Conservation (phyloP, 2,329 filamentous ascomycete species). For the Fusarium incarnatum region DNA sequence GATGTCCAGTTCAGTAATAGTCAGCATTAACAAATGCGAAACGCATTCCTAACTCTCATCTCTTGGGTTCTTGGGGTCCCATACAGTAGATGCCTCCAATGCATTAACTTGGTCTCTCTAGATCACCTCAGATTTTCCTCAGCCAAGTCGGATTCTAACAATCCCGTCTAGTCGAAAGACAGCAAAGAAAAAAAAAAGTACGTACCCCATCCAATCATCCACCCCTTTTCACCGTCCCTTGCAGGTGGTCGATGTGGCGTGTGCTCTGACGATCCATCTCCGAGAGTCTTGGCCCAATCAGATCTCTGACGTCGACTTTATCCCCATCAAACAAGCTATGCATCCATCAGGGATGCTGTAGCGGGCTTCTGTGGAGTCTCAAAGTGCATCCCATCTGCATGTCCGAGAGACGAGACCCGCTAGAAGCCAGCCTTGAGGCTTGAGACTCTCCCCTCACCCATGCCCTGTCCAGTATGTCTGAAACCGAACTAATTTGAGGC, state of each 20-base stretch:
- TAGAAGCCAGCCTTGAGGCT: constrained; percentile 16
- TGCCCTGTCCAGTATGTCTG: constrained; percentile 36
- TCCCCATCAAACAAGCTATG: constrained; percentile 46
- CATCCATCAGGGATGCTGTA: constrained; percentile 18
- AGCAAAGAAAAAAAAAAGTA: not conserved
- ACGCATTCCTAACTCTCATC: constrained; percentile 33
- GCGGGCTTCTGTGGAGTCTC: constrained; percentile 22
- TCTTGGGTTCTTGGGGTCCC: not conserved
- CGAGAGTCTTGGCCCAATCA: constrained; percentile 19
- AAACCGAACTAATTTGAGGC: constrained; percentile 44
- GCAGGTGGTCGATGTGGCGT: constrained; percentile 30
- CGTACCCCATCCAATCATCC: constrained; percentile 6
- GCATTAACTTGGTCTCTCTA: constrained; percentile 19
- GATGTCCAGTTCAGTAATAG: not conserved
- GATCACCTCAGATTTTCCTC: not conserved
- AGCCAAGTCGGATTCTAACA: constrained; percentile 1
- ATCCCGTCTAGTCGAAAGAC: not conserved
- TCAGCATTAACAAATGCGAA: constrained; percentile 37
- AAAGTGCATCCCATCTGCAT: constrained; percentile 1
- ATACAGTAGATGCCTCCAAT: not conserved
- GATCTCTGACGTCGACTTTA: not conserved
- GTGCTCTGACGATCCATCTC: constrained; percentile 21
- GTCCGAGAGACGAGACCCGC: constrained; percentile 11
- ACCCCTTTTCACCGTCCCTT: constrained; percentile 21
- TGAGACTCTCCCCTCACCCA: constrained; percentile 5